phyloP scores from a whole-genome alignment of 1,284 basidiomycete genomes.

The Nidula niveotomentosa region DNA sequence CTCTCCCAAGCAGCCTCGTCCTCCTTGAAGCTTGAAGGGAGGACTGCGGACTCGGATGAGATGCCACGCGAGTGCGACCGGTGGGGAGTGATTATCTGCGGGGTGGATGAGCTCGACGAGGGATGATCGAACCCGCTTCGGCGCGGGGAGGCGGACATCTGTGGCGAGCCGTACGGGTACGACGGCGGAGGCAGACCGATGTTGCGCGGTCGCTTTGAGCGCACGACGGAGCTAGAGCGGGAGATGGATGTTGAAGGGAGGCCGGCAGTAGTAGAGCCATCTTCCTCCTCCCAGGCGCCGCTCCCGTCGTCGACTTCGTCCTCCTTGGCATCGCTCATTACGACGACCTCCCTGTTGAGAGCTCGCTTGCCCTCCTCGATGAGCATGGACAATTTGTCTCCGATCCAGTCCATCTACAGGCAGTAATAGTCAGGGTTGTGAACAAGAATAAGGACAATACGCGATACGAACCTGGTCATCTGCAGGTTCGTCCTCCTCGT shows the following conservation, averaged over 20 bases:
- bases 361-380: conserved; percentile 76
- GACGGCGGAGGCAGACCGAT: conserved; percentile 17
- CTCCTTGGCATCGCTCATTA: conserved; percentile 68
- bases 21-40: conserved; percentile 19
- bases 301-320: conserved; percentile 73
- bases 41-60: conserved; percentile 22
- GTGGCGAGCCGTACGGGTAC: conserved; percentile 7
- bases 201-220: conserved; percentile 20
- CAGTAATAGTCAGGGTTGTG: no score
- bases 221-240: conserved; percentile 17
- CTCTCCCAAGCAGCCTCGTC: conserved; percentile 51
- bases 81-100: conserved; percentile 12
- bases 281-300: conserved; percentile 69
- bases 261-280: conserved; percentile 13
- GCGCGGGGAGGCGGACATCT: conserved; percentile 14
- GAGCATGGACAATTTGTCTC: conserved; percentile 59
- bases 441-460: no score
- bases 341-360: conserved; percentile 67
- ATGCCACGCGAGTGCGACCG: conserved; percentile 24
- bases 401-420: conserved; percentile 73
- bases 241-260: conserved; percentile 13
- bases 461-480: conserved; percentile 40
- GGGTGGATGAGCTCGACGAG: conserved; percentile 3
- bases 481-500: conserved; percentile 23
- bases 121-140: conserved; percentile 12